A percentile compares a stretch with the other conserved stretches of the same genome.
These are phyloP conservation scores for Cladosporium sp. DNA, from an alignment of 2,329 filamentous ascomycete species.

Conservation along the genomic window DNA sequence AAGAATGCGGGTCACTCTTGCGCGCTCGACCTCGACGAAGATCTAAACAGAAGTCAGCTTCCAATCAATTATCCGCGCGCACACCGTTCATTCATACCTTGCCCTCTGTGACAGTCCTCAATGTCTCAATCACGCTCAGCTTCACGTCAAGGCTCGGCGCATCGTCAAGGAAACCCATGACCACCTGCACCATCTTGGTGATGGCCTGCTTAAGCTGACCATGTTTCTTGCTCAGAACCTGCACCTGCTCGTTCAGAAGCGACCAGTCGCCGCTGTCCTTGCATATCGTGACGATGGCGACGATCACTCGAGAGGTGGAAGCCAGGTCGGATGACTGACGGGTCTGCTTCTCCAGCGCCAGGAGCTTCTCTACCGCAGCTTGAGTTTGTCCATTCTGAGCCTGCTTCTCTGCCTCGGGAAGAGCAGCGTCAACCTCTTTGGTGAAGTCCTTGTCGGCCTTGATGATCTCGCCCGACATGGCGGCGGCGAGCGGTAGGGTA, in stretches of 20 bases:
- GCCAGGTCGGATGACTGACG: conserved; percentile 95
- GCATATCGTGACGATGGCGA: conserved; percentile 87
- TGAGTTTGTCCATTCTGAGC: conserved; percentile 65
- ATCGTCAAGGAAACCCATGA: conserved; percentile 85
- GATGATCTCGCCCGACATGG: conserved; percentile 71
- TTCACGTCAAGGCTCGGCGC: conserved; percentile 84
- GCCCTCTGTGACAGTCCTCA: conserved; percentile 94
- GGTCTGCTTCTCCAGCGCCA: conserved; percentile 89
- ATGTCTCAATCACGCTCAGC: conserved; percentile 86
- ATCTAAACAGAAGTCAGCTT: conserved; percentile 53
- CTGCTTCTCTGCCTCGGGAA: conserved; percentile 85
- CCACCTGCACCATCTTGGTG: conserved; percentile 97
- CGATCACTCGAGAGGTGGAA: conserved; percentile 82
- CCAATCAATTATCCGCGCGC: not conserved
- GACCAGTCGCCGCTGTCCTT: conserved; percentile 91
- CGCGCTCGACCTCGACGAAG: conserved; percentile 97
- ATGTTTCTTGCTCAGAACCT: conserved; percentile 98
- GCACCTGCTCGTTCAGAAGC: conserved; percentile 91
- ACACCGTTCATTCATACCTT: conserved; percentile 55
- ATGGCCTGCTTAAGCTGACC: conserved; percentile 98
- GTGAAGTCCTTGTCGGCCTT: conserved; percentile 99
- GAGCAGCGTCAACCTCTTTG: conserved; percentile 87
- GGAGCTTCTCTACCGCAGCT: conserved; percentile 88
- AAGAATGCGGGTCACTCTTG: conserved; percentile 87
- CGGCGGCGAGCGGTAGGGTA: not conserved